These are phyloP conservation scores for Aspergillus thermomutatus DNA, from an alignment of 2,329 filamentous ascomycete genomes.

Conservation along the genomic window DNA sequence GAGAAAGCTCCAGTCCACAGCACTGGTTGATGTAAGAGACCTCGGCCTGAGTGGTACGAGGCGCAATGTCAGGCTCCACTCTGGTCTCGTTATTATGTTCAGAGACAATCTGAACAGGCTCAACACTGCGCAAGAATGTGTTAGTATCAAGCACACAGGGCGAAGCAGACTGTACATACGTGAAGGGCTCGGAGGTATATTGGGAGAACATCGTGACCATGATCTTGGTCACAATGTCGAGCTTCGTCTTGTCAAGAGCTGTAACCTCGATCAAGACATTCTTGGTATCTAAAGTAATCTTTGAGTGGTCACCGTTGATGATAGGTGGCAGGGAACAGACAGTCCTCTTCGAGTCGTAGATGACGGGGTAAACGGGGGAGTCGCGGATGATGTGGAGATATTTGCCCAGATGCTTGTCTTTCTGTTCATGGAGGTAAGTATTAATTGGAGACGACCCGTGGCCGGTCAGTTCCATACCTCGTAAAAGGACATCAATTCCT, in stretches of 20 bases:
- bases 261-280: conserved; percentile 98
- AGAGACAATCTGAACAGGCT: conserved; percentile 88
- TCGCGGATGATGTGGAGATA: conserved; percentile 94
- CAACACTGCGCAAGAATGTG: conserved; percentile 52
- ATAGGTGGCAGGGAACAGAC: conserved; percentile 96
- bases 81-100: conserved; percentile 84
- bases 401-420: conserved; percentile 84
- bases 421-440: conserved; percentile 46
- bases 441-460: background rate
- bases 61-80: conserved; percentile 74
- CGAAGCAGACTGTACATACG: conserved; percentile 40
- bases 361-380: conserved; percentile 90
- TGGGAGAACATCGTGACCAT: conserved; percentile 96
- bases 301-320: conserved; percentile 96
- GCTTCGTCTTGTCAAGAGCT: conserved; percentile 90
- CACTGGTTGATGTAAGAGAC: conserved; percentile 92
- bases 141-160: background rate
- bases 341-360: conserved; percentile 80
- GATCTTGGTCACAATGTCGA: conserved; percentile 93
- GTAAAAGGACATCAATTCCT: conserved; percentile 91
- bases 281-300: conserved; percentile 85
- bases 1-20: conserved; percentile 74
- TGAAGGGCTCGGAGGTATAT: conserved; percentile 85
- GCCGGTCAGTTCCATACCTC: conserved; percentile 47
- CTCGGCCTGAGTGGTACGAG: conserved; percentile 74